A percentile compares a stretch with the other conserved stretches of the same genome.
These are phyloP conservation scores for Puccinia hordei DNA, from an alignment of 1,284 basidiomycete genomes.

Conservation along the genomic window DNA sequence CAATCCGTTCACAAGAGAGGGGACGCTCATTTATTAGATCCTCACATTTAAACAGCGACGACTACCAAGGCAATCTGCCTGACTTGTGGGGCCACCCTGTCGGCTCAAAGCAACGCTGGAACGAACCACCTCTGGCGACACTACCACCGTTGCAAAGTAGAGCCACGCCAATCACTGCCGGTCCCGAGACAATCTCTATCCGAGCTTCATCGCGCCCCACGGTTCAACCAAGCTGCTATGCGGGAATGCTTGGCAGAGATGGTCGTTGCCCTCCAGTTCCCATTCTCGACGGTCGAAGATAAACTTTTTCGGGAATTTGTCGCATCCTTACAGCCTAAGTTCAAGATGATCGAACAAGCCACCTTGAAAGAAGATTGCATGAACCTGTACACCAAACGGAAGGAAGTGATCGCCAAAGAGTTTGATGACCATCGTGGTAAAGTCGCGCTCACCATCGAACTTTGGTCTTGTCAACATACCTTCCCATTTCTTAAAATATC, in stretches of 20 bases:
- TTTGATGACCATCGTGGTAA: not conserved
- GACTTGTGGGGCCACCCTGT: not conserved
- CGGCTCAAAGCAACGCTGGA: not conserved
- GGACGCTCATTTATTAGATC: not conserved
- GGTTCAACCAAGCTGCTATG: not conserved
- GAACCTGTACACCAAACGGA: not conserved
- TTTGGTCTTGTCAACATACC: not conserved
- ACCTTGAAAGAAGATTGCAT: not conserved
- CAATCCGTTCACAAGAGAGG: not conserved
- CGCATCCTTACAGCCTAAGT: slow-evolving; percentile 8
- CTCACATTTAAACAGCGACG: not conserved
- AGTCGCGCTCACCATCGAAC: not conserved
- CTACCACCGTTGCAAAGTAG: slow-evolving; percentile 1
- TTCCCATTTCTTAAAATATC: not conserved
- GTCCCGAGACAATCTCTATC: not conserved
- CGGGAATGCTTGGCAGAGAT: not conserved
- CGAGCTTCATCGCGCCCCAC: not conserved
- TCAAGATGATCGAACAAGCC: not conserved
- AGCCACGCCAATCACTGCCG: not conserved
- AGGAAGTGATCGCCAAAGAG: not conserved
- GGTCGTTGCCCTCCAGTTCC: not conserved
- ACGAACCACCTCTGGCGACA: slow-evolving; percentile 31
- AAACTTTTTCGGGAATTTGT: not conserved
- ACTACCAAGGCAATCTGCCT: slow-evolving; percentile 23
- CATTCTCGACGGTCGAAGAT: slow-evolving; percentile 10